Base-by-base conservation (phyloP, 352 stramenopile genomes). In the Pythium rishiriense region DNA sequence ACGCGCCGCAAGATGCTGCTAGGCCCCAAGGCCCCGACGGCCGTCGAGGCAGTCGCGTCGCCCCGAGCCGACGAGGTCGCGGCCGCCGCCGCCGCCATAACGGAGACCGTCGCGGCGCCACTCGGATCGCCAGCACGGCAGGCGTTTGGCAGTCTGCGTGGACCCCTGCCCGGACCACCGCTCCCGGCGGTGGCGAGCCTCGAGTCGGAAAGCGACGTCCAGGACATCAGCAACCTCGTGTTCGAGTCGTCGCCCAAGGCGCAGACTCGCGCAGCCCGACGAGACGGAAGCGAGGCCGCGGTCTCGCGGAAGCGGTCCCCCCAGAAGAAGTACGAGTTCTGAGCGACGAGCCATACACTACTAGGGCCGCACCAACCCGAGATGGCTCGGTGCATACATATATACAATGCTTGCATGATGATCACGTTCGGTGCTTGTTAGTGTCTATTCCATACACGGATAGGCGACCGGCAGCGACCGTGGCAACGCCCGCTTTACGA, bases 1-100 rank as follows among this genome's bases (percentile, higher is more conserved):
- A 78, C 82, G 10, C 58, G 75, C 52, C 69, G 63, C 15, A 84
- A 81, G 60, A 85, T 84, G 77, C 70, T 83, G 70, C 57, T 66
- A 9, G 55, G 68, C 19, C 52, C 60, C 12, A n/a, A 59, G 15
- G 74, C 66, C 12, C 37, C 52, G 21, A 33, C 59, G 7, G 53
- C 26, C 11, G n/a, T 72, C 22, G 56, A 42, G 8, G 58, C 54
- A 1, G 69, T 81, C 8, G 42, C 58, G 15, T 84, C 79, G 3
- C 75, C 79, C 19, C 75, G 79, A 1, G 75, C 74, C 37, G 76
- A 85, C 26, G 69, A 86, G 63, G 71, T 85, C 4, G 60, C 66
- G 37, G 73, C 69, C 0, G 70, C 57, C 0, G 50, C 46, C 10
- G 49, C n/a, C 17, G 41, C 41, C 3, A 14, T 41, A 8, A 35